Evolutionary conservation across 257 asterid genomes (phyloP), one percentile per base, ranked within the genome.

Genomic region (Przewalskia tangutica): DNA sequence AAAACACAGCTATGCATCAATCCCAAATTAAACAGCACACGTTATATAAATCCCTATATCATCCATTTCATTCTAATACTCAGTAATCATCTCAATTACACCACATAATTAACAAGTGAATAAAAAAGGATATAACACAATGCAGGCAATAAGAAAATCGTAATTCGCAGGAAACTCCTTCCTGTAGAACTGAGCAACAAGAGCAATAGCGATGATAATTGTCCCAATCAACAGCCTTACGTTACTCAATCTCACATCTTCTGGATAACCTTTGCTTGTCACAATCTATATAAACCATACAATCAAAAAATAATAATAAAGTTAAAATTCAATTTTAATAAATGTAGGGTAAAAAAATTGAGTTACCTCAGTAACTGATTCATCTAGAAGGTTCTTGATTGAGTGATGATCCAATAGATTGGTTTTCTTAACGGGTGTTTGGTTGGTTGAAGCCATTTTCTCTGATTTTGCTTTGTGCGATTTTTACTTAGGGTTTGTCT

Each of bases 161-260:
- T 88, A 87, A 79, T 96, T 94, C 32, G 92, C 98, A 0, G 97
- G 98, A 80, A 94, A 93, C 82, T 96, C 93, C 93, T 94, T 94
- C 83, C 91, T 89, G 91, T 96, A 96, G 84, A 96, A 94, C 93
- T 96, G 97, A 7, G 99, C 98, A 71, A 96, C 90, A 55, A 96
- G 90, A 3, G 98, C 99, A 71, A 94, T 88, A 12, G 85, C 79
- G 64, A 96, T 91, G 81, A 93, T 90, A 81, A 91, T 53, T 55
- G 86, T 78, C 66, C 99, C 98, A 16, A 96, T 82, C 87, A 94
- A 65, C 88, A 96, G 86, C 68, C 97, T 88, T 36, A 90, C 27
- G 88, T 94, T 96, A 82, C 98, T 96, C 94, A 92, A 65, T 90
- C 94, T 94, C 85, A 89, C 92, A 88, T 96, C 93, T 83, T 96